Conservation (phyloP, 2,329 filamentous ascomycete genomes). For the Rhytidhysteron rufulum region DNA sequence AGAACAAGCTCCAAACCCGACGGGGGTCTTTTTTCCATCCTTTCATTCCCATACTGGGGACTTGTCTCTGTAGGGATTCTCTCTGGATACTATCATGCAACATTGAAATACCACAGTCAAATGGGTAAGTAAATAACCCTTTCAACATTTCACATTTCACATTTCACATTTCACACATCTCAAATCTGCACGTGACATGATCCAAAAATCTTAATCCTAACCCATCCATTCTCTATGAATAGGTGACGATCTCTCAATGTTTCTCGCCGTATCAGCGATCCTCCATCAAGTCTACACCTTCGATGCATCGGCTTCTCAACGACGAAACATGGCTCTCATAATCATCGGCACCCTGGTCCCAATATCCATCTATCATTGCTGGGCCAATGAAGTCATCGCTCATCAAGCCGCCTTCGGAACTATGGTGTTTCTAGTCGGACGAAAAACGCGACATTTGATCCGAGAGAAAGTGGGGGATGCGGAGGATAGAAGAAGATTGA, state of each 20-base stretch:
- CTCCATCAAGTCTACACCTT: slow-evolving; percentile 49
- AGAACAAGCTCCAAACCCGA: slow-evolving; percentile 19
- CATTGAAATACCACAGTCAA: slow-evolving; percentile 44
- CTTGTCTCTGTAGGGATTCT: slow-evolving; percentile 42
- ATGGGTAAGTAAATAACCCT: slow-evolving; percentile 39
- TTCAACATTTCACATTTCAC: too few relatives aligned
- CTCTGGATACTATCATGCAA: slow-evolving; percentile 42
- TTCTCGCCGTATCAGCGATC: slow-evolving; percentile 50
- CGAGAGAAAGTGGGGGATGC: slow-evolving; percentile 19
- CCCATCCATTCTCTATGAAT: slow-evolving; percentile 3
- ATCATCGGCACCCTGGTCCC: slow-evolving; percentile 28
- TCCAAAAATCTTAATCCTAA: neutral
- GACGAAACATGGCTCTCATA: slow-evolving; percentile 19
- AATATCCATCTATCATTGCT: slow-evolving; percentile 33
- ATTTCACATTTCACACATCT: neutral
- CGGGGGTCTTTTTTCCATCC: slow-evolving; percentile 27
- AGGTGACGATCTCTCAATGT: slow-evolving; percentile 59
- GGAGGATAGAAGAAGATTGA: slow-evolving; percentile 18
- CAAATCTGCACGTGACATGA: neutral
- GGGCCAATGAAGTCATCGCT: slow-evolving; percentile 36
- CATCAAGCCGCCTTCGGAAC: slow-evolving; percentile 39
- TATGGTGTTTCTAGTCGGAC: slow-evolving; percentile 38
- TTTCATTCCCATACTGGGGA: slow-evolving; percentile 40
- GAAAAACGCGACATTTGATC: slow-evolving; percentile 25
- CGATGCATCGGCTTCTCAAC: slow-evolving; percentile 22